Conservation (phyloP, 306 rosid species). For the Ceratonia siliqua region DNA sequence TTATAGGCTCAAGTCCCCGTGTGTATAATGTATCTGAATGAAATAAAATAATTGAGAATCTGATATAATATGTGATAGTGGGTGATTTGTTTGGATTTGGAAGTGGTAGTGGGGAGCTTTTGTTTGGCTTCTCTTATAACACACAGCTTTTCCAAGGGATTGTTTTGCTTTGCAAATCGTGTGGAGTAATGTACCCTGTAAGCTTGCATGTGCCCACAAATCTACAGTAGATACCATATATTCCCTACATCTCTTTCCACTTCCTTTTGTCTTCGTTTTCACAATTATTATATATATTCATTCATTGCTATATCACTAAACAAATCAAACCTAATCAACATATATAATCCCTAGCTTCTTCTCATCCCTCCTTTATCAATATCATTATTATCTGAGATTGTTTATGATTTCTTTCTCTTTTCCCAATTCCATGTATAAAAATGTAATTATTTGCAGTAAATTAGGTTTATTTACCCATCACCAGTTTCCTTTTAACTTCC, state of each 20-base stretch:
- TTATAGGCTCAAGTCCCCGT: slow-evolving; percentile 61
- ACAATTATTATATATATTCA: neutral
- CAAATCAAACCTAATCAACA: slow-evolving; percentile 43
- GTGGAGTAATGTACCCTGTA: slow-evolving; percentile 45
- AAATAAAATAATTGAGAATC: slow-evolving; percentile 43
- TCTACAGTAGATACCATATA: slow-evolving; percentile 76
- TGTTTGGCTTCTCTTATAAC: slow-evolving; percentile 32
- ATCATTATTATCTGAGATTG: slow-evolving; percentile 4
- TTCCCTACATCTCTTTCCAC: slow-evolving; percentile 82
- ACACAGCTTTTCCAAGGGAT: slow-evolving; percentile 36
- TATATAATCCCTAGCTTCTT: slow-evolving; percentile 59
- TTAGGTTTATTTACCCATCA: too few species aligned
- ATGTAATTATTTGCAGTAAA: neutral
- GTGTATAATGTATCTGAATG: slow-evolving; percentile 35
- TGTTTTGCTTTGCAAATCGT: slow-evolving; percentile 46
- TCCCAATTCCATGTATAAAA: neutral
- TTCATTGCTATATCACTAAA: slow-evolving; percentile 2
- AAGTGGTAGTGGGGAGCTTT: slow-evolving; percentile 33
- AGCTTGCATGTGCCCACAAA: slow-evolving; percentile 80
- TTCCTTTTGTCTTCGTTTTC: slow-evolving; percentile 55
- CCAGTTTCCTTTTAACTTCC: too few species aligned
- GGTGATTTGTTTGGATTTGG: slow-evolving; percentile 60
- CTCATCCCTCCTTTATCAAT: slow-evolving; percentile 32
- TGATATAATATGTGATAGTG: slow-evolving; percentile 48
- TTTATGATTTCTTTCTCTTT: neutral